Evolutionary conservation across 805 yeast genomes (phyloP).

Genomic region (Sugiyamaella lignohabitans): DNA sequence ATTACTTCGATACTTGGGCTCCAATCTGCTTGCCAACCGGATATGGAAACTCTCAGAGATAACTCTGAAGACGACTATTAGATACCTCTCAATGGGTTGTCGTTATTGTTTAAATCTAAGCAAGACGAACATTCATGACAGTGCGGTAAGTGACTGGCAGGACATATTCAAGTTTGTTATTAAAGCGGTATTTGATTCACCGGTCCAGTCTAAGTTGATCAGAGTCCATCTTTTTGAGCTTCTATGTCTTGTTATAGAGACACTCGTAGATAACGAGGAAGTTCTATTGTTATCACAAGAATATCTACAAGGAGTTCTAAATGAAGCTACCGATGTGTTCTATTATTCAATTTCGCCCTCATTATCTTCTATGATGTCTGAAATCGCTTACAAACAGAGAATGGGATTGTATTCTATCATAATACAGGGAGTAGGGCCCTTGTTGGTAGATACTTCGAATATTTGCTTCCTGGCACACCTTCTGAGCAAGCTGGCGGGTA

Average conservation of each 20-base stretch:
- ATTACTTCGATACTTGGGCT: neutral
- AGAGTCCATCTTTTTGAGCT: neutral
- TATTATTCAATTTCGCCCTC: neutral
- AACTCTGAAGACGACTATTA: neutral
- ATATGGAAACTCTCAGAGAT: neutral
- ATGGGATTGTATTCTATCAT: neutral
- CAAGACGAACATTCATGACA: neutral
- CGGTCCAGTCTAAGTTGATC: neutral
- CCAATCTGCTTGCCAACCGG: too few relatives aligned
- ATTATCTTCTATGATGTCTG: neutral
- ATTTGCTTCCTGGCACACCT: neutral
- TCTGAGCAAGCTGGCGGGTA: neutral
- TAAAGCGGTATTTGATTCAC: neutral
- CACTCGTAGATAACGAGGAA: neutral
- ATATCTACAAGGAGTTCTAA: neutral
- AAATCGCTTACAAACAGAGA: neutral
- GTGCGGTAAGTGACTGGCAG: neutral
- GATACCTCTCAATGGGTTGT: neutral
- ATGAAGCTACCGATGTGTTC: neutral
- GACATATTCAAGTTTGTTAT: neutral
- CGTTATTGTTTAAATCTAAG: neutral
- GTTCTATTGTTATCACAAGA: neutral
- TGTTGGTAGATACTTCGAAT: neutral
- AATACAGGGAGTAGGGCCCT: neutral
- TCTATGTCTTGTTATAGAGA: neutral